These are phyloP conservation scores for Penicillium waksmanii DNA, from an alignment of 495 filamentous ascomycete species.

Conservation along the genomic window DNA sequence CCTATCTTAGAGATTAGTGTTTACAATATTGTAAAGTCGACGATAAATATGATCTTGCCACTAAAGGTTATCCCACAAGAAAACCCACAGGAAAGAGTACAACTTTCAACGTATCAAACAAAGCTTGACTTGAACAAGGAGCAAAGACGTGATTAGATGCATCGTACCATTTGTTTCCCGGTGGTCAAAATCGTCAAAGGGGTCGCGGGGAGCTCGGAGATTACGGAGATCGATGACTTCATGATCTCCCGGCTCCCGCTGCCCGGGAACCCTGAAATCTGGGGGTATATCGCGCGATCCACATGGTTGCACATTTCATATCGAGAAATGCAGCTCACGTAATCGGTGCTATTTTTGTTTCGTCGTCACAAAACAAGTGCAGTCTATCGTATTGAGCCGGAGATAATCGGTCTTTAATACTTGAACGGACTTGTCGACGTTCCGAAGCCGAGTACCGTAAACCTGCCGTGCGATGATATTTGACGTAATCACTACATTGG, in stretches of 20 bases:
- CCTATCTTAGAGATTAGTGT: too few relatives aligned
- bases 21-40: too few relatives aligned
- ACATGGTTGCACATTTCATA: constrained; percentile 10
- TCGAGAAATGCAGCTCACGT: constrained; percentile 21
- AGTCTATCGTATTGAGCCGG: not conserved
- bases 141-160: too few relatives aligned
- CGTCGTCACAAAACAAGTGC: not conserved
- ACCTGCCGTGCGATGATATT: constrained; percentile 9
- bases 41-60: too few relatives aligned
- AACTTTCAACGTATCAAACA: too few relatives aligned
- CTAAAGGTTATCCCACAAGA: too few relatives aligned
- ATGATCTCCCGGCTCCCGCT: constrained; percentile 18
- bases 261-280: constrained; percentile 7
- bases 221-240: constrained; percentile 29
- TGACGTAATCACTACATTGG: constrained; percentile 26
- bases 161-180: not conserved
- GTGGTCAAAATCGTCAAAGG: not conserved
- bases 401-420: constrained; percentile 2
- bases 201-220: not conserved
- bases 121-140: not conserved
- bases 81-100: too few relatives aligned
- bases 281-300: not conserved
- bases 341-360: constrained; percentile 8
- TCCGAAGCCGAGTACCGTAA: constrained; percentile 16
- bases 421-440: constrained; percentile 9